A percentile compares a stretch with the other conserved stretches of the same genome.
Conservation (phyloP, 2,329 filamentous ascomycete genomes). For the Aspergillus intermedius region DNA sequence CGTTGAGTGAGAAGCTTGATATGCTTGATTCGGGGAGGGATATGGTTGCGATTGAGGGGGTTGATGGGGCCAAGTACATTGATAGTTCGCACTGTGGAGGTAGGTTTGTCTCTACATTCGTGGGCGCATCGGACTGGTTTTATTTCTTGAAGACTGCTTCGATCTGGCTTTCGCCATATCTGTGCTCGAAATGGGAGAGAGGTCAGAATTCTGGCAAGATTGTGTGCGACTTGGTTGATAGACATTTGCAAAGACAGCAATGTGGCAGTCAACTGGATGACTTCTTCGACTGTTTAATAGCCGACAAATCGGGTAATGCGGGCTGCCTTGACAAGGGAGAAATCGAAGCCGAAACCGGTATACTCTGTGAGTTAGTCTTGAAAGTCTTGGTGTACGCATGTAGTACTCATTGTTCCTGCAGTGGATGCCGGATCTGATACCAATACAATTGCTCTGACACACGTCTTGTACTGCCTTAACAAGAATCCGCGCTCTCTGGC, state of each 20-base stretch:
- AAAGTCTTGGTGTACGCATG: not conserved
- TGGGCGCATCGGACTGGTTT: conserved; percentile 45
- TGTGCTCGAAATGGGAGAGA: conserved; percentile 26
- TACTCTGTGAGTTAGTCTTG: not conserved
- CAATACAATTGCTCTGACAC: conserved; percentile 11
- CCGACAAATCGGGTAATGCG: not conserved
- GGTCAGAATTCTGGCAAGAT: conserved; percentile 43
- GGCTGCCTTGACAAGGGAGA: not conserved
- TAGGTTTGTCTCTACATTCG: conserved; percentile 31
- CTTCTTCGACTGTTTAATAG: conserved; percentile 32
- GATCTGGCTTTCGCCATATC: conserved; percentile 35
- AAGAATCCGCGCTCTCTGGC: conserved; percentile 6
- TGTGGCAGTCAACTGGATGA: conserved; percentile 50
- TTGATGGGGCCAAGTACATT: conserved; percentile 43
- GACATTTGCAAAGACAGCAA: conserved; percentile 15
- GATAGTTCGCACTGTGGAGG: conserved; percentile 43
- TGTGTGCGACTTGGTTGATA: conserved; percentile 37
- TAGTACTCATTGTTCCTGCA: not conserved
- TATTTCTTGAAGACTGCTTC: conserved; percentile 38
- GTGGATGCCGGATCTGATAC: conserved; percentile 7
- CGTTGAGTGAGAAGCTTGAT: conserved; percentile 41
- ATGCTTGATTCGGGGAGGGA: conserved; percentile 46
- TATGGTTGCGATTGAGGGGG: conserved; percentile 31
- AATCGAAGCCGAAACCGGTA: not conserved
- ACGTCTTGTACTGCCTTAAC: conserved; percentile 15